phyloP scores from a whole-genome alignment of 2,329 filamentous ascomycete genomes.

The Xylaria multiplex region DNA sequence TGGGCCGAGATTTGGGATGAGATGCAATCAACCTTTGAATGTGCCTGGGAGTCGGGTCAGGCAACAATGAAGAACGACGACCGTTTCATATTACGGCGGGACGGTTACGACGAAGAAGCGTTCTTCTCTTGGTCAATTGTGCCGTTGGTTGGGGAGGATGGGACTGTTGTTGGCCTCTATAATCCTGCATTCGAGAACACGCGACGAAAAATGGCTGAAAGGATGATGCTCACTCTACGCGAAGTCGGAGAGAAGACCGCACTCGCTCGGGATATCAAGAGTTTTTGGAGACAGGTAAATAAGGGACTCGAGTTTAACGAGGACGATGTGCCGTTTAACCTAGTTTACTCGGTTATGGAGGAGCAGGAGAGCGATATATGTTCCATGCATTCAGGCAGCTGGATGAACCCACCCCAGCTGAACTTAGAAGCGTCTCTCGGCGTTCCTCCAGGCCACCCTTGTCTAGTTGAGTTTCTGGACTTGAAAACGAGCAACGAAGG shows the following conservation, averaged over 20 bases:
- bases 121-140: conserved; percentile 88
- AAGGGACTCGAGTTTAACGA: conserved; percentile 78
- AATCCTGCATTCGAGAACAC: conserved; percentile 87
- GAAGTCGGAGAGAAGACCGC: conserved; percentile 82
- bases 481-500: conserved; percentile 75
- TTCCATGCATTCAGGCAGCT: conserved; percentile 75
- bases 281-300: conserved; percentile 78
- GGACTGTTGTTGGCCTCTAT: conserved; percentile 78
- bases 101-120: conserved; percentile 78
- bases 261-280: conserved; percentile 74
- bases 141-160: conserved; percentile 78
- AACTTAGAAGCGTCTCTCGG: conserved; percentile 78
- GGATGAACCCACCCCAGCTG: conserved; percentile 70
- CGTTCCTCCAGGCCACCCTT: conserved; percentile 70
- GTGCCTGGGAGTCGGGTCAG: conserved; percentile 75
- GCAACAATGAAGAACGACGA: conserved; percentile 88
- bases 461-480: conserved; percentile 71
- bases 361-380: conserved; percentile 77
- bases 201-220: conserved; percentile 78
- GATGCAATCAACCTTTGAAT: conserved; percentile 73
- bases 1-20: conserved; percentile 82
- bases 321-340: conserved; percentile 77
- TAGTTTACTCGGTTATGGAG: conserved; percentile 79
- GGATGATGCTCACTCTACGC: conserved; percentile 80
- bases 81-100: conserved; percentile 75